A percentile compares a stretch with the other conserved stretches of the same genome.
These are phyloP conservation scores for Triadica sebifera DNA, from an alignment of 345 rosid species.

Conservation along the genomic window DNA sequence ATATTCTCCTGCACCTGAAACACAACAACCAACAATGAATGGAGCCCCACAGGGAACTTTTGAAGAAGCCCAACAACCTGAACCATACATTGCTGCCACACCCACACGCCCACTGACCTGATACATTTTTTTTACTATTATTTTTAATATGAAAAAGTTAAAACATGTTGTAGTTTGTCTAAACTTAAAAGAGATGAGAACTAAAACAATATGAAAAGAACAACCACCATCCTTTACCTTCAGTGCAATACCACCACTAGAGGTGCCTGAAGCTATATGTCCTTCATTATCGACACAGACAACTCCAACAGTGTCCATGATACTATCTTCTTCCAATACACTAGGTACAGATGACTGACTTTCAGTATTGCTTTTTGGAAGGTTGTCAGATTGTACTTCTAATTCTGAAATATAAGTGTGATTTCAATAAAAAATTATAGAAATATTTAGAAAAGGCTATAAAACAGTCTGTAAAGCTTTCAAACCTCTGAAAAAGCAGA, in stretches of 20 bases:
- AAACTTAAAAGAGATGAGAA: neutral
- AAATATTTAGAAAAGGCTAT: too few relatives aligned
- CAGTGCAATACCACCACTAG: conserved; percentile 94
- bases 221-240: conserved; percentile 48
- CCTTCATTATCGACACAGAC: conserved; percentile 87
- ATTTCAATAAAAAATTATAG: conserved; percentile 1
- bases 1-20: conserved; percentile 86
- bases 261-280: conserved; percentile 76
- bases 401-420: conserved; percentile 24
- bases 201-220: neutral
- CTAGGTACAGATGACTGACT: conserved; percentile 19
- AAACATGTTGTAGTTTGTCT: neutral
- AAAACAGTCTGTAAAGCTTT: neutral
- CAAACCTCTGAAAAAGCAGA: neutral
- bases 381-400: conserved; percentile 21
- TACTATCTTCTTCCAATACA: conserved; percentile 44
- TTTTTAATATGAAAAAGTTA: neutral
- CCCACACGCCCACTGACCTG: conserved; percentile 96
- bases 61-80: conserved; percentile 94
- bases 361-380: conserved; percentile 8
- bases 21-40: conserved; percentile 75
- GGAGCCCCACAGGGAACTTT: conserved; percentile 71
- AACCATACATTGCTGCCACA: conserved; percentile 84
- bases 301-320: conserved; percentile 93
- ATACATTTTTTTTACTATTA: conserved; percentile 2